Evolutionary conservation across 139 green algal species (phyloP).

Genomic region (Tetraselmis chui): DNA sequence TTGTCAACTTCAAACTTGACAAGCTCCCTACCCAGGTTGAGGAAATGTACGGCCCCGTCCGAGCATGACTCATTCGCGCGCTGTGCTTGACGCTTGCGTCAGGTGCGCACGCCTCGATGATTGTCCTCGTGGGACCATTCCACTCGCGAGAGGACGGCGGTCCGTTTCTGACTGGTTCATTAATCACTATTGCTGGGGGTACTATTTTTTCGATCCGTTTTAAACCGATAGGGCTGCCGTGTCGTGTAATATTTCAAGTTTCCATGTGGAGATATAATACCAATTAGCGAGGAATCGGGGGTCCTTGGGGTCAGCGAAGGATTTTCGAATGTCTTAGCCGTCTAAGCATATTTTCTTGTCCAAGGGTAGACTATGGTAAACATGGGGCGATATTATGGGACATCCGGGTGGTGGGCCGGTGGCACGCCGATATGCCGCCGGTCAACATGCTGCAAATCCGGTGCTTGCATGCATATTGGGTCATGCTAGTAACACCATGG

Average conservation of each 20-base stretch:
- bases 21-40: slow-evolving; percentile 55
- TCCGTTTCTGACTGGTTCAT: not conserved
- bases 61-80: not conserved
- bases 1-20: slow-evolving; percentile 60
- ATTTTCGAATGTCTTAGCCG: not conserved
- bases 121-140: not conserved
- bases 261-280: not conserved
- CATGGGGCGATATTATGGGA: no score
- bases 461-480: no score
- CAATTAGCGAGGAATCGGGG: no score
- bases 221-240: not conserved
- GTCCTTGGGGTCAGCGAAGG: no score
- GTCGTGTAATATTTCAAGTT: not conserved
- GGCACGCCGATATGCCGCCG: no score
- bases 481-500: no score
- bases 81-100: not conserved
- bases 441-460: no score
- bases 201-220: not conserved
- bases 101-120: not conserved
- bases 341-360: not conserved
- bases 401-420: no score
- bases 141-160: not conserved
- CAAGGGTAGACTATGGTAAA: no score
- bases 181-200: not conserved
- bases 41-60: slow-evolving; percentile 16